Evolutionary conservation across 2,329 filamentous ascomycete species (phyloP).

Genomic region (Elsinoe batatas): DNA sequence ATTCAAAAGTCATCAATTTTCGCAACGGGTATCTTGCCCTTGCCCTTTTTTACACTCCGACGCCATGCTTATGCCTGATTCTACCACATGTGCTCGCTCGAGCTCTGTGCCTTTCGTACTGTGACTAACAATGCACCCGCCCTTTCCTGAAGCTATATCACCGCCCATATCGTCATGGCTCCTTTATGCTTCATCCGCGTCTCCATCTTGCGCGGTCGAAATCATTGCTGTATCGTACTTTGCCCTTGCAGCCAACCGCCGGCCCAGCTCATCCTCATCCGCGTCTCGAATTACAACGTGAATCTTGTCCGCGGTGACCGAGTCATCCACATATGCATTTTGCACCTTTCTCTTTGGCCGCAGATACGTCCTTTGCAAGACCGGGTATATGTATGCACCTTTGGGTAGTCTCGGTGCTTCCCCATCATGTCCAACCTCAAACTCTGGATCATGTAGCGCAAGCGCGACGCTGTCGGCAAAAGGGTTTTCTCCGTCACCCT

Average conservation of each 20-base stretch:
- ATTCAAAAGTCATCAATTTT: background rate
- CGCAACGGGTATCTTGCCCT: constrained; percentile 10
- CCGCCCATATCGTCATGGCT: background rate
- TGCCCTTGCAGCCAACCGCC: constrained; percentile 28
- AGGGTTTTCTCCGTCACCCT: constrained; percentile 40
- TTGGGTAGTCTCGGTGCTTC: constrained; percentile 35
- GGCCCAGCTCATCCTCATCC: constrained; percentile 39
- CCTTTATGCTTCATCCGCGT: background rate
- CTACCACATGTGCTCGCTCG: background rate
- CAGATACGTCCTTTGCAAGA: constrained; percentile 47
- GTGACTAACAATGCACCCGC: too few species aligned
- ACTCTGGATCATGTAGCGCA: constrained; percentile 45
- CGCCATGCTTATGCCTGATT: background rate
- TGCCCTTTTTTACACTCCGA: background rate
- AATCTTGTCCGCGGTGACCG: constrained; percentile 43
- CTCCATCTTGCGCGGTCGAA: background rate
- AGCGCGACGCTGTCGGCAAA: constrained; percentile 48
- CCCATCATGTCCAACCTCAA: constrained; percentile 22
- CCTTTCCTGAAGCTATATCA: too few species aligned
- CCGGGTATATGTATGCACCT: constrained; percentile 54
- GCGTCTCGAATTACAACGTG: constrained; percentile 44
- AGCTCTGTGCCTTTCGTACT: too few species aligned
- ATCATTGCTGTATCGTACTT: constrained; percentile 12
- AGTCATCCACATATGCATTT: constrained; percentile 26
- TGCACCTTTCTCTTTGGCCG: constrained; percentile 37